These are phyloP conservation scores for Psilocybe sp. DNA, from an alignment of 768 basidiomycete genomes.

Conservation along the genomic window DNA sequence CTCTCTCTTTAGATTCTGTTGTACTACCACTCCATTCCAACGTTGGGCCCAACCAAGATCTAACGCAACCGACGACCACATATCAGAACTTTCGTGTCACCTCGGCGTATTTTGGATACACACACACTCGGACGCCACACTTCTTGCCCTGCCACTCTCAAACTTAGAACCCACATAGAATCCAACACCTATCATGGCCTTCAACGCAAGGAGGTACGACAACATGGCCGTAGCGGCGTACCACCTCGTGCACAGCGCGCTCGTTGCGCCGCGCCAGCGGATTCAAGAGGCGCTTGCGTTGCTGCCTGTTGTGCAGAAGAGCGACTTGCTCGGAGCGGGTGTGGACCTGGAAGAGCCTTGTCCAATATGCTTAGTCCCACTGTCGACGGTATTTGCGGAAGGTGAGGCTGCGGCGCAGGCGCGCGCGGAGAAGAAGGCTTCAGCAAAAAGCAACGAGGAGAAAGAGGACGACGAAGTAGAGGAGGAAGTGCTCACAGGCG, in stretches of 20 bases:
- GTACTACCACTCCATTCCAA: too few relatives aligned
- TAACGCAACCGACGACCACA: too few relatives aligned
- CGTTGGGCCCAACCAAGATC: too few relatives aligned
- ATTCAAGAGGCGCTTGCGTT: constrained; percentile 37
- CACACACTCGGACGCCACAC: too few relatives aligned
- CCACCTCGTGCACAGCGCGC: constrained; percentile 20
- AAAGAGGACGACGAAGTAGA: constrained; percentile 6
- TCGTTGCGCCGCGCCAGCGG: constrained; percentile 20
- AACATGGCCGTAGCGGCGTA: constrained; percentile 16
- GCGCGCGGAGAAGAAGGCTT: constrained; percentile 1
- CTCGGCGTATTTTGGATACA: too few relatives aligned
- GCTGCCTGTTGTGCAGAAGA: constrained; percentile 40
- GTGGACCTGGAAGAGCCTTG: constrained; percentile 54
- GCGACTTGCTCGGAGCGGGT: constrained; percentile 13
- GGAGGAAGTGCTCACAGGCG: constrained; percentile 27
- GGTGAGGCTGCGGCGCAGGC: too few relatives aligned
- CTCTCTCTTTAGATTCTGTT: too few relatives aligned
- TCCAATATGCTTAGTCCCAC: constrained; percentile 62
- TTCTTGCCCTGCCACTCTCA: too few relatives aligned
- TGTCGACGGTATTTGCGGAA: constrained; percentile 41
- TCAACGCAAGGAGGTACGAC: too few relatives aligned
- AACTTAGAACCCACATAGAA: constrained; percentile 1
- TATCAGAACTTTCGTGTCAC: too few relatives aligned
- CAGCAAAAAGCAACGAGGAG: not conserved
- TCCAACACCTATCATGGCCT: not conserved